These are phyloP conservation scores for Platanus orientalis DNA, from an alignment of 164 flowering plant species.

Conservation along the genomic window DNA sequence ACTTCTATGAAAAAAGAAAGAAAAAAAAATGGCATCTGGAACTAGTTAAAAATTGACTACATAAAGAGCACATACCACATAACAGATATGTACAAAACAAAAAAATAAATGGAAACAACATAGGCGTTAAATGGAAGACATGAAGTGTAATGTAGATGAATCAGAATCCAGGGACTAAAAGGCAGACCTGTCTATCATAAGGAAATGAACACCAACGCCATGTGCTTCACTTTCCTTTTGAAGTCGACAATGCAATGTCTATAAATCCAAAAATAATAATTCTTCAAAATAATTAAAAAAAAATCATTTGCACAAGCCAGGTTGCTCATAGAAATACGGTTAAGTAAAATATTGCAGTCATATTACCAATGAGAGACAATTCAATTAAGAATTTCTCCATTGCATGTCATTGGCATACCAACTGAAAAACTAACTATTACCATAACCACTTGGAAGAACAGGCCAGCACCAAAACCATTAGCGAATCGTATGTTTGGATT, in stretches of 20 bases:
- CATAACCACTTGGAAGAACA: no score
- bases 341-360: no score
- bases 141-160: background rate
- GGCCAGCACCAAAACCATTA: no score
- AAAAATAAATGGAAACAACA: background rate
- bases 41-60: background rate
- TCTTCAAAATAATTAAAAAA: no score
- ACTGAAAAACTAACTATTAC: no score
- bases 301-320: no score
- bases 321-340: no score
- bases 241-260: slow-evolving; percentile 56
- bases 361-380: no score
- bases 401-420: no score
- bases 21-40: background rate
- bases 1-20: background rate
- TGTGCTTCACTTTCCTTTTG: slow-evolving; percentile 45
- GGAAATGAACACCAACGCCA: slow-evolving; percentile 39
- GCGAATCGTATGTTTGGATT: no score
- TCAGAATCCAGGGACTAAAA: background rate
- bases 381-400: no score
- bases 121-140: background rate
- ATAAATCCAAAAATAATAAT: slow-evolving; percentile 10
- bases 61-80: background rate
- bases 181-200: slow-evolving; percentile 77
- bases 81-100: background rate